phyloP scores from a whole-genome alignment of 768 basidiomycete genomes.

The Psilocybe cyanescens region DNA sequence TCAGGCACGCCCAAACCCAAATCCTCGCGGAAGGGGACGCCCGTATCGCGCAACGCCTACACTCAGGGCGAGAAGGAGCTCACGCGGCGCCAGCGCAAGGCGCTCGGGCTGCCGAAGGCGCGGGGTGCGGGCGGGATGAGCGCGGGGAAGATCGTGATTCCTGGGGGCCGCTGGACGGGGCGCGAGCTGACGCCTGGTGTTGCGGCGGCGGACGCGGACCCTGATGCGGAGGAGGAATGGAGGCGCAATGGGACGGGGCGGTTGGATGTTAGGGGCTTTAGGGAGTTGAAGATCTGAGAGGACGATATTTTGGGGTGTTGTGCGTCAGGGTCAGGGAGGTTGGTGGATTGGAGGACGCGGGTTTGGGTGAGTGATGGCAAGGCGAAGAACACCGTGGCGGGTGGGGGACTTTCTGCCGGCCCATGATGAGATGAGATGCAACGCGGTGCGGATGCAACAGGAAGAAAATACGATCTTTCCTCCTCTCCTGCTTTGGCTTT shows the following conservation, averaged over 20 bases:
- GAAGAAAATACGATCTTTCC: no score
- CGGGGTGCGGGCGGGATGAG: conserved; percentile 24
- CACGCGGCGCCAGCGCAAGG: conserved; percentile 71
- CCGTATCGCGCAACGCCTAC: conserved; percentile 3
- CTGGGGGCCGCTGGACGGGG: conserved; percentile 55
- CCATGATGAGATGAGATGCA: no score
- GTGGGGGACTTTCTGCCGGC: no score
- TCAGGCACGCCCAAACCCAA: not conserved
- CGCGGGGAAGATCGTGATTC: conserved; percentile 67
- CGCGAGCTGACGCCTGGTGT: conserved; percentile 21
- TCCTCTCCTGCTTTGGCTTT: no score
- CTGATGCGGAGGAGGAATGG: conserved; percentile 59
- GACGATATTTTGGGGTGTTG: not conserved
- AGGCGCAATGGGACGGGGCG: conserved; percentile 70
- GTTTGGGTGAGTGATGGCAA: not conserved
- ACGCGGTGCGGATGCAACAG: no score
- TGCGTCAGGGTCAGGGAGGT: not conserved
- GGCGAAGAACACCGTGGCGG: no score
- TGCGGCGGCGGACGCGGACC: conserved; percentile 32
- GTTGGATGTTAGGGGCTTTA: conserved; percentile 77
- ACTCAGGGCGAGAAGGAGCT: conserved; percentile 39
- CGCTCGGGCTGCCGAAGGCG: conserved; percentile 66
- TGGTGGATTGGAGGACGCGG: not conserved
- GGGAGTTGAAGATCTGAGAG: conserved; percentile 69
- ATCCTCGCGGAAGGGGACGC: not conserved